These are phyloP conservation scores for Recurvomyces mirabilis DNA, from an alignment of 495 filamentous ascomycete species.

Conservation along the genomic window DNA sequence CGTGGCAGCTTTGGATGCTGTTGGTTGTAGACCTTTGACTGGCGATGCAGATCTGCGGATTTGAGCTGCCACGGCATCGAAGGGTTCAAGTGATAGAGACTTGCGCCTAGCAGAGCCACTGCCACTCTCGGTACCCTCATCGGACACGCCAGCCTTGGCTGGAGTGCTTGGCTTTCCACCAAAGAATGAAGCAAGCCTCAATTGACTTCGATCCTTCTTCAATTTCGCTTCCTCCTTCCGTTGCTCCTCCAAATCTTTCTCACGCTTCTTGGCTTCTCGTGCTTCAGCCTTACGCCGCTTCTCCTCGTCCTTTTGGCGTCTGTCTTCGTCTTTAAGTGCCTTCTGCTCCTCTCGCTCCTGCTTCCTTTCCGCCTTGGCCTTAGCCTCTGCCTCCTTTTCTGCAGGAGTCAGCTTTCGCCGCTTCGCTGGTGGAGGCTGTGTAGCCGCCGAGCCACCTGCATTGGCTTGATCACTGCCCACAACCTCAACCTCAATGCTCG, in stretches of 20 bases:
- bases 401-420: slow-evolving; percentile 32
- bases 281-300: slow-evolving; percentile 29
- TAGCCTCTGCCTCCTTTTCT: slow-evolving; percentile 37
- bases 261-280: slow-evolving; percentile 38
- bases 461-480: background rate
- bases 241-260: slow-evolving; percentile 39
- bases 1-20: background rate
- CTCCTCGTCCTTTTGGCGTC: slow-evolving; percentile 31
- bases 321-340: slow-evolving; percentile 30
- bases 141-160: background rate
- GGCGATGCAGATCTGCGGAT: slow-evolving; percentile 13
- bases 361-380: slow-evolving; percentile 46
- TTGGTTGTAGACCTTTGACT: background rate
- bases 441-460: background rate
- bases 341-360: slow-evolving; percentile 27
- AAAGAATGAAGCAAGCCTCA: slow-evolving; percentile 22
- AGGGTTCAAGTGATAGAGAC: slow-evolving; percentile 26
- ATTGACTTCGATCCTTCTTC: slow-evolving; percentile 51
- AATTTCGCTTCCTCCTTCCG: slow-evolving; percentile 54
- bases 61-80: slow-evolving; percentile 19
- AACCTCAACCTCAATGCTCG: slow-evolving; percentile 5
- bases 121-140: background rate
- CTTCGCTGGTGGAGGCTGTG: slow-evolving; percentile 22
- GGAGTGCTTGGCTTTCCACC: slow-evolving; percentile 10
- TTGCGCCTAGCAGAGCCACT: slow-evolving; percentile 16